Evolutionary conservation across 139 green algal species (phyloP).

Genomic region (Chlamydomonas sp.): DNA sequence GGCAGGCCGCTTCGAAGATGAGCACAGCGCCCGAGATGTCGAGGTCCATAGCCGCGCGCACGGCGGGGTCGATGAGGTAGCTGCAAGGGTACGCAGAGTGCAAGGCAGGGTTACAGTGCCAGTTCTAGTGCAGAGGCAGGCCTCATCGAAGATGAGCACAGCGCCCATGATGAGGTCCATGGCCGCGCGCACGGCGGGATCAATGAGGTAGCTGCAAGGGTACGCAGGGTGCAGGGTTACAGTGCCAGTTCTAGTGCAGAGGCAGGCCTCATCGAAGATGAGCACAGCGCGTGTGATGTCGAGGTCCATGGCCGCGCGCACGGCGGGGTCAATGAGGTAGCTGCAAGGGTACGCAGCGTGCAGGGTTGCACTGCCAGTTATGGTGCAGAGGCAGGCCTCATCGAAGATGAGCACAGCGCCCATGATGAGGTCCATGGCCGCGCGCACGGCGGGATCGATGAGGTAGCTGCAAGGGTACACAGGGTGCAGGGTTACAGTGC

Average conservation of each 20-base stretch:
- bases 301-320: conserved; percentile 67
- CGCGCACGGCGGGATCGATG: conserved; percentile 53
- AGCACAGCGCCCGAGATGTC: conserved; percentile 62
- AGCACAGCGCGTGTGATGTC: conserved; percentile 62
- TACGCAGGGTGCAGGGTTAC: too few relatives aligned
- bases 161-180: conserved; percentile 61
- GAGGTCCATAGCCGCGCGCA: conserved; percentile 65
- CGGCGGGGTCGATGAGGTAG: conserved; percentile 48
- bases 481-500: too few relatives aligned
- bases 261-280: conserved; percentile 94
- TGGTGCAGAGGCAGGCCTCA: too few relatives aligned
- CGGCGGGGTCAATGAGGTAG: conserved; percentile 48
- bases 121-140: too few relatives aligned
- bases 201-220: conserved; percentile 45
- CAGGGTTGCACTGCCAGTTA: too few relatives aligned
- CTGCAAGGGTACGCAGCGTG: too few relatives aligned
- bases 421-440: conserved; percentile 61
- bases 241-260: too few relatives aligned
- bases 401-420: conserved; percentile 86
- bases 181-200: conserved; percentile 52
- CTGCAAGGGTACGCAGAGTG: too few relatives aligned
- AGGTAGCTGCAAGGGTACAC: too few relatives aligned
- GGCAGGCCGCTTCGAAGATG: conserved; percentile 94
- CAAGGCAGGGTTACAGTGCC: too few relatives aligned
- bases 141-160: conserved; percentile 94